Evolutionary conservation across 202 grass and related monocot species (phyloP), one percentile per base, ranked within the genome.

Genomic region (Setaria italica): DNA sequence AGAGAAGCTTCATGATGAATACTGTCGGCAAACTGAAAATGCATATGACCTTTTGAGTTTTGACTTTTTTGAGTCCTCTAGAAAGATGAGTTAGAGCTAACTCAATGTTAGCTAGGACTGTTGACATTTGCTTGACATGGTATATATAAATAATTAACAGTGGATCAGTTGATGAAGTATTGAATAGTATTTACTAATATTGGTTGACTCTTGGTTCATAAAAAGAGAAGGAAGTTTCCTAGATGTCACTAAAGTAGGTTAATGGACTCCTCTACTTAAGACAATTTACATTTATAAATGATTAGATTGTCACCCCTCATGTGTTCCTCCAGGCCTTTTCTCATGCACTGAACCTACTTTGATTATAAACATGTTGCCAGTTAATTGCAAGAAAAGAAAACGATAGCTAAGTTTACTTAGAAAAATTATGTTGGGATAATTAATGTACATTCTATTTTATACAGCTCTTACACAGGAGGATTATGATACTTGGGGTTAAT

Each of bases 121-220:
- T 87, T 87, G 89, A 87, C 85, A 90, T 87, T 86, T 86, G 56
- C 6, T 63, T 87, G 76, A 54, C 67, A 84, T 60, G 41, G 11
- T 78, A 57, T 64, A 70, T 33, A 63, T 32, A 62, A 49, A 53
- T 49, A 33, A 53, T 53, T 67, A 69, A 67, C 75, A 75, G 13
- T 21, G 60, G 58, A 3, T 21, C 15, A 67, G 12, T 55, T 37
- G 42, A 62, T 41, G n/a, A 62, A 62, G n/a, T 37, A 70, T 49
- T 84, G 9, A 39, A 79, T 56, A 39, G 74, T 56, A 48, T 65
- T 74, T 65, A 70, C 70, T 87, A 77, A 72, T 57, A 84, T 33
- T 64, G 9, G n/a, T 64, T 76, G 75, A 87, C 75, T 75, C 43
- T 62, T 69, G 80, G 69, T 84, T 75, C 49, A 80, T 62, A 70